Evolutionary conservation across 768 basidiomycete genomes (phyloP), one percentile per base, ranked within the genome.

Genomic region (Mycena indigotica): DNA sequence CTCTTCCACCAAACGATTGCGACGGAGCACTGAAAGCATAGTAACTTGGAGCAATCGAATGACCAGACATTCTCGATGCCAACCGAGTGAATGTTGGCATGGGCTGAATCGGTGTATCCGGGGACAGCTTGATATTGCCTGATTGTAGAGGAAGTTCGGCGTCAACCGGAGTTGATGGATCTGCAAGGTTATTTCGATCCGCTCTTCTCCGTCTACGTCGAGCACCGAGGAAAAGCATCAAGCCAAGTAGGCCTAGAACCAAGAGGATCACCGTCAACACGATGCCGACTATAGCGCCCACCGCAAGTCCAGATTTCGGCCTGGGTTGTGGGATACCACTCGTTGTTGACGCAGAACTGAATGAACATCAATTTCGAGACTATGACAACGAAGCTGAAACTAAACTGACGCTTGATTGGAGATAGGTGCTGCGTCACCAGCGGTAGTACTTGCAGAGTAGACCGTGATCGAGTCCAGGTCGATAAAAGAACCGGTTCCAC

Each of bases 381-480:
- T 10, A 6, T 15, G 15, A n/a, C 1, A 6, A 6, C 44, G 19
- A 13, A 29, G 29, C 39, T 26, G 5, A 1, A 28, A 16, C 26
- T 39, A 49, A 17, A 21, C 53, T 44, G 35, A 39, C 53, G 54
- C 15, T 46, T 63, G 57, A 54, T 59, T 59, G 23, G 53, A 28
- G 4, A 55, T 15, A 15, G 62, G 6, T 26, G 15, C 23, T 2
- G 40, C 35, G n/a, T 16, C 44, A 26, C 46, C 48, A 17, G 23
- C 51, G 35, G 49, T 17, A 39, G 30, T 35, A 26, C 38, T 57
- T 51, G 70, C 67, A 16, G 72, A 72, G 62, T 70, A 78, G 10
- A 80, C 71, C 12, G 64, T 66, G 23, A 82, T 70, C 15, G 72
- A 69, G 57, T 82, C 80, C 28, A 81, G 50, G 62, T 83, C 80